phyloP scores from a whole-genome alignment of 2,329 filamentous ascomycete genomes.

The Botrytis paeoniae region DNA sequence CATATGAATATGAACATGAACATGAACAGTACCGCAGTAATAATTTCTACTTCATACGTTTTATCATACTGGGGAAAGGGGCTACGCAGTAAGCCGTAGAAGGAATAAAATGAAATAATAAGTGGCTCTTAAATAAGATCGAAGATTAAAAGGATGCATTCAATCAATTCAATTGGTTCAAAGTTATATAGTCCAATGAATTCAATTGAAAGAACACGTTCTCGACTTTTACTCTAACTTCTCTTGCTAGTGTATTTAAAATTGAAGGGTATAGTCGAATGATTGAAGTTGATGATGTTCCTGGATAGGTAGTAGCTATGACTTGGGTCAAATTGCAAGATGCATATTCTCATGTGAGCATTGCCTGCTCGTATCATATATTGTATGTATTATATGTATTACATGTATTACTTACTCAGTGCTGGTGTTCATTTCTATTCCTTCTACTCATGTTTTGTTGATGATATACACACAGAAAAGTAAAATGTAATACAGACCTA shows the following conservation, averaged over 20 bases:
- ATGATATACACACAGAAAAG: not conserved
- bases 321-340: not conserved
- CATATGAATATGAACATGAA: no score
- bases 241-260: not conserved
- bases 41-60: no score
- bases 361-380: not conserved
- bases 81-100: not conserved
- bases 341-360: not conserved
- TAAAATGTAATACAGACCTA: not conserved
- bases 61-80: not conserved
- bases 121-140: constrained; percentile 5
- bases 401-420: not conserved
- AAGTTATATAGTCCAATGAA: not conserved
- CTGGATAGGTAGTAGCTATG: not conserved
- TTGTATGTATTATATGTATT: not conserved
- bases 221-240: not conserved
- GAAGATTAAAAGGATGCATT: not conserved
- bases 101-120: not conserved
- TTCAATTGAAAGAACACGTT: constrained; percentile 7
- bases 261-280: not conserved
- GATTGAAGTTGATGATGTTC: not conserved
- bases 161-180: not conserved
- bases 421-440: not conserved
- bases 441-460: not conserved
- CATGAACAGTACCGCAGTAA: no score